Conservation (phyloP, 345 rosid genomes). For the Brassica juncea region DNA sequence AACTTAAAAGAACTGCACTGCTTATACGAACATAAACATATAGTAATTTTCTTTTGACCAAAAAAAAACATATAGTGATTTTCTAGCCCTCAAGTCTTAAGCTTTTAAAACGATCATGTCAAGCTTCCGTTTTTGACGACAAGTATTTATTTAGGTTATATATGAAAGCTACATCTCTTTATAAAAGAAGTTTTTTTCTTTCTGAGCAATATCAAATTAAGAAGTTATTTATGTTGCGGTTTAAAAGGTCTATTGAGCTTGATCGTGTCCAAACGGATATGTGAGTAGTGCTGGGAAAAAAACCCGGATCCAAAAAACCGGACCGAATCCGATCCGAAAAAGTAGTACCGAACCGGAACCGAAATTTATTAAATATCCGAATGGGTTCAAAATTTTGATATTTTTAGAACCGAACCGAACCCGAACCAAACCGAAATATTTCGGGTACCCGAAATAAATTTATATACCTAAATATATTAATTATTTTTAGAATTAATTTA, state of each 20-base stretch:
- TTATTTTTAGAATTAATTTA: too few relatives aligned
- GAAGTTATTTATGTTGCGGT: not conserved
- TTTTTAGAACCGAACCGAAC: too few relatives aligned
- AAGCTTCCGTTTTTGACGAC: conserved; percentile 4
- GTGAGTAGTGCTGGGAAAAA: not conserved
- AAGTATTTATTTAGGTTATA: conserved; percentile 10
- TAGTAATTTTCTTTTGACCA: not conserved
- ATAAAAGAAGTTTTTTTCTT: not conserved
- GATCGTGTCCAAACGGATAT: conserved; percentile 16
- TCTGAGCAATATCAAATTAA: not conserved
- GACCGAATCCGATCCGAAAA: too few relatives aligned
- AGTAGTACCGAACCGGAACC: too few relatives aligned
- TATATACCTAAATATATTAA: too few relatives aligned
- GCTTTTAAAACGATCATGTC: not conserved
- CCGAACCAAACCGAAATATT: too few relatives aligned
- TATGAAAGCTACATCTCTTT: conserved; percentile 22
- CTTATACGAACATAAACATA: not conserved
- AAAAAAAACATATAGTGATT: too few relatives aligned
- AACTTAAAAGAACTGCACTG: not conserved
- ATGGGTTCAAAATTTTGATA: too few relatives aligned
- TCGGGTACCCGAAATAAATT: too few relatives aligned
- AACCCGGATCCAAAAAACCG: too few relatives aligned
- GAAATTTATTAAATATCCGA: too few relatives aligned
- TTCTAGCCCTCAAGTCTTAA: not conserved
- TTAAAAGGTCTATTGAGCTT: conserved; percentile 20